Conservation (phyloP, 306 rosid genomes). For the Oemleria cerasiformis region DNA sequence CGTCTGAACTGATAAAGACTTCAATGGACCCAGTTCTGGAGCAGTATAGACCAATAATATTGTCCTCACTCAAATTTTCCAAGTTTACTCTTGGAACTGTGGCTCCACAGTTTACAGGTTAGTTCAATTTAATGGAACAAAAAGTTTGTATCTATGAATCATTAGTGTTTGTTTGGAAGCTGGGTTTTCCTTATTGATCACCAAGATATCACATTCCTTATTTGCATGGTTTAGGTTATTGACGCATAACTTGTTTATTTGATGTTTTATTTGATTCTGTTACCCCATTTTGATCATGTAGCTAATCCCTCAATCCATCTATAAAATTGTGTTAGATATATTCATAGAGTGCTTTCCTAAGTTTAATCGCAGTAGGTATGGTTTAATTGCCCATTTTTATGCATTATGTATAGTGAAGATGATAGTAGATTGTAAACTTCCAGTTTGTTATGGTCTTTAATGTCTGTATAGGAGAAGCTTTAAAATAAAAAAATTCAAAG, state of each 20-base stretch:
- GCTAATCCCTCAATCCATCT: background rate
- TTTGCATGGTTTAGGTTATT: background rate
- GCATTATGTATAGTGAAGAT: background rate
- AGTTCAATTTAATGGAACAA: constrained; percentile 15
- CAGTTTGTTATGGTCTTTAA: background rate
- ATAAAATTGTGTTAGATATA: background rate
- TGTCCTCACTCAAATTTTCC: constrained; percentile 78
- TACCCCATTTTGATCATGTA: background rate
- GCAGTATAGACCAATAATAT: constrained; percentile 62
- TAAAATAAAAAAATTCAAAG: background rate
- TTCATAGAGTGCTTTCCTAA: background rate
- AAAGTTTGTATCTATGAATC: background rate
- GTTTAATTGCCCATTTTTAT: background rate
- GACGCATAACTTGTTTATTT: background rate
- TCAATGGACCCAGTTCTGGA: constrained; percentile 84
- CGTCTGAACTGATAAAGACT: constrained; percentile 85
- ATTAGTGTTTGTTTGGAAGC: background rate
- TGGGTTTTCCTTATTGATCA: background rate
- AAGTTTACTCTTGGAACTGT: constrained; percentile 95
- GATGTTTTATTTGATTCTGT: background rate
- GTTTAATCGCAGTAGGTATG: background rate
- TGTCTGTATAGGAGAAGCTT: background rate
- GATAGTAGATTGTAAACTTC: background rate
- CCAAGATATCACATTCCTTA: background rate
- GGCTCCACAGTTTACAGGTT: constrained; percentile 93